Conservation (phyloP, 352 stramenopile genomes). For the Globisporangium splendens region DNA sequence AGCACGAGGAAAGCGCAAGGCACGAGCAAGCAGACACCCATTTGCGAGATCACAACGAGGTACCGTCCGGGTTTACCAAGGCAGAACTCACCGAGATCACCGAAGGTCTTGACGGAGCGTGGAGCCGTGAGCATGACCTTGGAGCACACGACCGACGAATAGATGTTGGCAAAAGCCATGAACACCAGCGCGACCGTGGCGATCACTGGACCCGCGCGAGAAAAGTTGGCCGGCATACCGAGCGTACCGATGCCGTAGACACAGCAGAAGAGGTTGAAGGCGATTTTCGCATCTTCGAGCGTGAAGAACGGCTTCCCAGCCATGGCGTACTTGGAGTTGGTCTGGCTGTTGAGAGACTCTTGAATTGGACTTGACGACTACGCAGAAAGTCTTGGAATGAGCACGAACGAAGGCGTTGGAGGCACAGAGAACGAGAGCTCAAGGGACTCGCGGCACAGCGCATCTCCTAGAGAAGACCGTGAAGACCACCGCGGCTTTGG, state of each 20-base stretch:
- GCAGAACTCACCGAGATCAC: conserved; percentile 36
- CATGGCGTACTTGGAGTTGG: no score
- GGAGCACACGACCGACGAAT: conserved; percentile 44
- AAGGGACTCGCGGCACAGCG: no score
- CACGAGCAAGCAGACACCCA: conserved; percentile 36
- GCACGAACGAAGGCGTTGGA: no score
- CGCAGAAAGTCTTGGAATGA: no score
- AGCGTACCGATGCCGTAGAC: conserved; percentile 40
- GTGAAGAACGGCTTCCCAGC: conserved; percentile 26
- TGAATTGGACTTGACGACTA: no score
- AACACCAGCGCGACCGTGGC: conserved; percentile 28
- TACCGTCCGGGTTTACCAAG: conserved; percentile 34
- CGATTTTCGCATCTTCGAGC: conserved; percentile 43
- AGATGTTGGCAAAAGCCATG: conserved; percentile 59
- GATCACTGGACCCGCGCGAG: conserved; percentile 24
- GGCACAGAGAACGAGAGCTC: no score
- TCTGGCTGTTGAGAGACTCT: no score
- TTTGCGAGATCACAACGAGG: conserved; percentile 36
- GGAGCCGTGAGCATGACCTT: conserved; percentile 42
- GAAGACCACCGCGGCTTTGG: no score
- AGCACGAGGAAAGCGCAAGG: conserved; percentile 50
- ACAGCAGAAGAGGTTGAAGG: conserved; percentile 34
- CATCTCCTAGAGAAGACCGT: no score
- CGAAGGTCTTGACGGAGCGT: conserved; percentile 45
- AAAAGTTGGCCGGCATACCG: conserved; percentile 51